Base-by-base conservation (phyloP, 768 basidiomycete species). In the Amanita muscaria region DNA sequence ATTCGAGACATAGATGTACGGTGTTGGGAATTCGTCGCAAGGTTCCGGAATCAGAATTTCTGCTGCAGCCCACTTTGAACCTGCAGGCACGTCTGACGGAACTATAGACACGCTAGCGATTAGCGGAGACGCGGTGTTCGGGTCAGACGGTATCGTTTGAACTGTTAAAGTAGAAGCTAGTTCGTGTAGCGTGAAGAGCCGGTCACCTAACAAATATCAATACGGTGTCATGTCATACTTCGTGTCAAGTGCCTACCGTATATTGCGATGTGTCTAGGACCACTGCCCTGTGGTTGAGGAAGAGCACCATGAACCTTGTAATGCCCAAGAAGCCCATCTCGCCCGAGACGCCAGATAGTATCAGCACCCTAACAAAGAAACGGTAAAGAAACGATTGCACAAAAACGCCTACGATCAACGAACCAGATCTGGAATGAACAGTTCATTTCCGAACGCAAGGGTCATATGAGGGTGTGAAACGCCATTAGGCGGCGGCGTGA, bases 391-490 rank as follows among this genome's bases (percentile, higher is more conserved):
- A 16, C 10, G 19, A 14, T n/a, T 37, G 18, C 25, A 44, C 30
- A 46, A 39, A 36, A 35, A 32, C 27, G 27, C 47, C 53, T 12
- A 22, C 12, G 19, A 36, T 16, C 23, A 2, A 57, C 72, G 42
- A 43, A 81, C 82, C 56, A 83, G 64, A 60, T 83, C 83, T 0
- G 82, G 74, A 6, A 85, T 65, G 50, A 84, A 68, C 7, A 86
- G 54, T 51, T 85, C 82, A 6, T 54, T 55, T 4, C 65, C 64
- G 53, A 76, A 64, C 59, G 80, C 69, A 23, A 79, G 58, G 0
- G 72, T 67, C 79, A 80, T 79, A 56, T 85, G 83, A 9, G 83
- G 82, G 56, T 82, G 73, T 1, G 81, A 79, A 5, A 65, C n/a
- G 31, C 41, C 63, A 9, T 53, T 61, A 2, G 59, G 49, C 0